phyloP scores from a whole-genome alignment of 1,284 basidiomycete species.

The Pterulicium gracile region DNA sequence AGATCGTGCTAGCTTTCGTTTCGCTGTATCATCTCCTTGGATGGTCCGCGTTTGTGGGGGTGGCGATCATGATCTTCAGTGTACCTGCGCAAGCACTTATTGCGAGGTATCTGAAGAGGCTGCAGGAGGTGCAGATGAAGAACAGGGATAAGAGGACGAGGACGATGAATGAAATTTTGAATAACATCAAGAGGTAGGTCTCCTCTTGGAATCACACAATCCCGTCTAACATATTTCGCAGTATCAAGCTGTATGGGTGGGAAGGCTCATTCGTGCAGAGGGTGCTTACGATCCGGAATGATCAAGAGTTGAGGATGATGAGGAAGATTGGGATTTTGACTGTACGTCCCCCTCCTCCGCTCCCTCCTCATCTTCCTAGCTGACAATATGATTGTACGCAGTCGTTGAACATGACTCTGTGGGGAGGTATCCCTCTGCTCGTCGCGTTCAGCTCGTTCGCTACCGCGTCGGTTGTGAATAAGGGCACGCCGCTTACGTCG shows the following conservation, averaged over 20 bases:
- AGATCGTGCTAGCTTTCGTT: slow-evolving; percentile 84
- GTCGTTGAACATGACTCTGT: slow-evolving; percentile 52
- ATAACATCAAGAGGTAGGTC: slow-evolving; percentile 77
- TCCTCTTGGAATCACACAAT: slow-evolving; percentile 1
- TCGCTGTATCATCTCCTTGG: slow-evolving; percentile 85
- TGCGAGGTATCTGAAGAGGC: slow-evolving; percentile 64
- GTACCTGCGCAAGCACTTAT: slow-evolving; percentile 76
- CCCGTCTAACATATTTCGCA: slow-evolving; percentile 19
- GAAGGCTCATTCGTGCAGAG: slow-evolving; percentile 78
- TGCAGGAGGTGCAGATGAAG: slow-evolving; percentile 89
- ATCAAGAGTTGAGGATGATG: slow-evolving; percentile 76
- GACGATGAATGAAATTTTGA: slow-evolving; percentile 74
- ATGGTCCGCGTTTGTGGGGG: slow-evolving; percentile 88
- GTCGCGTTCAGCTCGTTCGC: slow-evolving; percentile 88
- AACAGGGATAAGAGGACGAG: slow-evolving; percentile 71
- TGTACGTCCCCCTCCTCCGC: slow-evolving; percentile 23
- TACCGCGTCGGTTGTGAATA: slow-evolving; percentile 63
- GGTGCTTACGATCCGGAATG: slow-evolving; percentile 73
- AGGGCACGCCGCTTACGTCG: slow-evolving; percentile 70
- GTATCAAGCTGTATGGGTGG: slow-evolving; percentile 79
- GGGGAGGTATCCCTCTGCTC: slow-evolving; percentile 61
- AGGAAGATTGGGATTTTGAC: slow-evolving; percentile 70
- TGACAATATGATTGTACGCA: too few relatives aligned
- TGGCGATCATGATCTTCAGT: slow-evolving; percentile 82
- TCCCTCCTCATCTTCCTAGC: not conserved